Evolutionary conservation across 768 basidiomycete species (phyloP), one percentile per base, ranked within the genome.

Genomic region (Macrolepiota albuminosa): DNA sequence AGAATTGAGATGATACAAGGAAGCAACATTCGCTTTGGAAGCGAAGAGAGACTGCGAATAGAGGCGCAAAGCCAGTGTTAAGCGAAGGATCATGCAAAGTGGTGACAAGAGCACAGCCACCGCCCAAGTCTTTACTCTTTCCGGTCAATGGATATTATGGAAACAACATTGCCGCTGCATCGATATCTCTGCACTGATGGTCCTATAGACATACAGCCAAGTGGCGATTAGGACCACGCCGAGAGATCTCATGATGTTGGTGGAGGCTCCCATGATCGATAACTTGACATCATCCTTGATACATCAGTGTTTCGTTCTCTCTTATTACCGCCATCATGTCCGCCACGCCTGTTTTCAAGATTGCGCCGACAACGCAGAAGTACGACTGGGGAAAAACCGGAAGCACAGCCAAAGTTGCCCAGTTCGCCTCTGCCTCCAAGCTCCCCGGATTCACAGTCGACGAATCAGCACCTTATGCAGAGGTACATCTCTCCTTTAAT

Each of bases 381-480:
- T 98, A 98, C 70, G 93, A 95, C 69, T 99, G 96, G 96, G 96
- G 96, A 21, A 95, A 91, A 77, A 75, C 84, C 16, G 96, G 96
- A 4, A 75, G 73, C 13, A 76, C 77, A 18, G 92, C 91, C 62
- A 90, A 91, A 71, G 97, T 92, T n/a, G 95, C 96, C 6, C 87
- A 93, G 68, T 86, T 91, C 54, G 92, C 90, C 0, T 67, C 76
- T 21, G 81, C 84, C 3, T 82, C 84, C 47, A 78, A 76, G 51
- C 71, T 90, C 4, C 81, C 87, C 4, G 84, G 78, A 7, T 93
- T 95, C 71, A 65, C 69, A 11, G 76, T 93, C 54, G 84, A 94
- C 63, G 84, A 88, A 66, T 72, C 77, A 21, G 80, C 82, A 61
- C 91, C 93, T 3, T 98, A 98, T 70, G 96, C 97, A 31, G 96